Conservation (phyloP, 192 early-diverging fungal species). For the Mortierella alpina region DNA sequence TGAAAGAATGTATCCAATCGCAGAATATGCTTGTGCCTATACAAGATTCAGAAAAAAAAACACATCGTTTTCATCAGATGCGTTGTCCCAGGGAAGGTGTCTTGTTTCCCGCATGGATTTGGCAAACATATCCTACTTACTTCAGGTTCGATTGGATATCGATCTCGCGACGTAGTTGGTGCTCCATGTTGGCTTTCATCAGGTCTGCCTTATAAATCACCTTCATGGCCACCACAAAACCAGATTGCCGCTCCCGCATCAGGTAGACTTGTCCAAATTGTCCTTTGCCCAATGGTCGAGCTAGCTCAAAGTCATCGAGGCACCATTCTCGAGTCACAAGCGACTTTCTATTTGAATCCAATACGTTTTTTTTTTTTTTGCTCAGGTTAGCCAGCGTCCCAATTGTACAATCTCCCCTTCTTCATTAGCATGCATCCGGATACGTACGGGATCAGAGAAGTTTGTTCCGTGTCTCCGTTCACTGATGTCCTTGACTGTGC, state of each 20-base stretch:
- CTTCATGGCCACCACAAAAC: constrained; percentile 93
- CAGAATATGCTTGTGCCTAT: constrained; percentile 90
- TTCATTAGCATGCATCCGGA: neutral
- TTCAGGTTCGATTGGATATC: constrained; percentile 94
- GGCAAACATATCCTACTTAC: constrained; percentile 41
- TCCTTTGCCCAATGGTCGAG: constrained; percentile 89
- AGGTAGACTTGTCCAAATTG: constrained; percentile 97
- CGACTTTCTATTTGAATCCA: constrained; percentile 9
- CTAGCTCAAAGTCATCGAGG: constrained; percentile 91
- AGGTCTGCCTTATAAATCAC: constrained; percentile 90
- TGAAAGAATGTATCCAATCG: constrained; percentile 97
- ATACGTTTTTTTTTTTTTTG: neutral
- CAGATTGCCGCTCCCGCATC: constrained; percentile 86
- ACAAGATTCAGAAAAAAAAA: constrained; percentile 1
- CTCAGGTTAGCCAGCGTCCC: neutral
- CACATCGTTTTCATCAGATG: neutral
- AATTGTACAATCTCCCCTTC: neutral
- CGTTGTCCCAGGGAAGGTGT: neutral
- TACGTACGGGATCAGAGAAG: constrained; percentile 13
- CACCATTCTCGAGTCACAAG: constrained; percentile 59
- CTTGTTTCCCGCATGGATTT: neutral
- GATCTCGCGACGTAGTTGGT: constrained; percentile 93
- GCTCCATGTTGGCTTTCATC: constrained; percentile 78
- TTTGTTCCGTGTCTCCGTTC: neutral
- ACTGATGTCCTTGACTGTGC: constrained; percentile 15